These are phyloP conservation scores for Magnolia sinica DNA, from an alignment of 164 flowering plant species.

Conservation along the genomic window DNA sequence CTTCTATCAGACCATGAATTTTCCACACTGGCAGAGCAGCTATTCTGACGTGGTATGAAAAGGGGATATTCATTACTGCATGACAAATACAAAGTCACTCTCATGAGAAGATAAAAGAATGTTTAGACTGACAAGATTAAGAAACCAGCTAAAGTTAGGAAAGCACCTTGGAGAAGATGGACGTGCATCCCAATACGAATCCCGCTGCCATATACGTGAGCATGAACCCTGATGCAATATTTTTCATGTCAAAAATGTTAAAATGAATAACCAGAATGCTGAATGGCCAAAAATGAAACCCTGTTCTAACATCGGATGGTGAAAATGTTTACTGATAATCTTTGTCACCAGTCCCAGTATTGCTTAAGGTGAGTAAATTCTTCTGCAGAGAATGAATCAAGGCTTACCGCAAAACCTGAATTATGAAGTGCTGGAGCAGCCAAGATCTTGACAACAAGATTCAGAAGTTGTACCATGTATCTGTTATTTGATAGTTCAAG, in stretches of 20 bases:
- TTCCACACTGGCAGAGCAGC: slow-evolving; percentile 69
- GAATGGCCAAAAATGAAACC: not conserved
- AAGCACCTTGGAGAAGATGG: slow-evolving; percentile 90
- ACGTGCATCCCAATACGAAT: slow-evolving; percentile 94
- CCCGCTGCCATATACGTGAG: slow-evolving; percentile 96
- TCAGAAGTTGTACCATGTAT: slow-evolving; percentile 91
- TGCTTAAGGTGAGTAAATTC: not conserved
- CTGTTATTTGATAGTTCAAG: slow-evolving; percentile 29
- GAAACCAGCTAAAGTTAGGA: not conserved
- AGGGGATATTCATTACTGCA: slow-evolving; percentile 96
- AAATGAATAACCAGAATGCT: not conserved
- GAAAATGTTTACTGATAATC: not conserved
- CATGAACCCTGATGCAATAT: slow-evolving; percentile 73
- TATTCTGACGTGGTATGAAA: slow-evolving; percentile 86
- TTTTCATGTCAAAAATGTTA: not conserved
- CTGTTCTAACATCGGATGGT: not conserved
- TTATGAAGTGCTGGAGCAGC: slow-evolving; percentile 93
- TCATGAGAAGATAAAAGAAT: slow-evolving; percentile 2
- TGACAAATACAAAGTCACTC: slow-evolving; percentile 10
- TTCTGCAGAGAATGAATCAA: slow-evolving; percentile 5
- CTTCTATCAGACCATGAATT: slow-evolving; percentile 91
- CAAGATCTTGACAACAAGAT: slow-evolving; percentile 67
- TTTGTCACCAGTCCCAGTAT: not conserved
- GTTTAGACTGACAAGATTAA: not conserved
- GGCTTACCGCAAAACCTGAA: slow-evolving; percentile 93